Base-by-base conservation (phyloP, 164 flowering plant genomes). In the Vitis labrusca region DNA sequence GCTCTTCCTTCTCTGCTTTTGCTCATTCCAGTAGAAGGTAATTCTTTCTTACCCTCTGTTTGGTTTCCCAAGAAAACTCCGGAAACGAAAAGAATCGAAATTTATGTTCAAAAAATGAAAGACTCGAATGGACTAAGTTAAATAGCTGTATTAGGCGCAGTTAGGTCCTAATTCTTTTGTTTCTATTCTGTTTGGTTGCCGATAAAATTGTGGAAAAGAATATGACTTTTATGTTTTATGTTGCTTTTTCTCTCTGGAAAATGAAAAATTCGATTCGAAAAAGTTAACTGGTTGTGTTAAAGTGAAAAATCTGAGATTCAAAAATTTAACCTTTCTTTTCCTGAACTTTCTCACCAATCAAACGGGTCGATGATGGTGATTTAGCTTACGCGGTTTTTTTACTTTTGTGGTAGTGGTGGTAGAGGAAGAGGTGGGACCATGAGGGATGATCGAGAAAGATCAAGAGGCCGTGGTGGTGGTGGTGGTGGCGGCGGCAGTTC, bases 1-100 rank as follows among this genome's bases (percentile, higher is more conserved):
- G 47, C 58, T 73, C 81, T 50, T 71, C 80, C 9, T 78, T 67
- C 77, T 71, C 82, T 44, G 70, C 86, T 63, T 78, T 69, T 27
- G 72, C 88, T 66, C 77, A 61, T 53, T 68, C 83, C 60, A 71
- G 61, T 30, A 63, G 23, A 68, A 74, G 86, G 85, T 85, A 52
- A 13, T 14, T 13, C 7, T 53, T 32, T 27, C 49, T 44, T 32
- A 30, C 50, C 56, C 3, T 30, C 51, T 62, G 53, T 62, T 62
- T 16, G 52, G 14, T 62, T 62, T 10, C 15, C 8, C n/a, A 1
- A 53, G 56, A 53, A 13, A 15, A 11, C n/a, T 15, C n/a, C n/a
- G 7, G 44, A 32, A 32, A 32, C 3, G 7, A 6, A 32, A 32
- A 23, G 27, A 6, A 32, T 32, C 7, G 44, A 32, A 32, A 32